phyloP scores from a whole-genome alignment of 495 filamentous ascomycete genomes.

The Tuber microsphaerosporum region DNA sequence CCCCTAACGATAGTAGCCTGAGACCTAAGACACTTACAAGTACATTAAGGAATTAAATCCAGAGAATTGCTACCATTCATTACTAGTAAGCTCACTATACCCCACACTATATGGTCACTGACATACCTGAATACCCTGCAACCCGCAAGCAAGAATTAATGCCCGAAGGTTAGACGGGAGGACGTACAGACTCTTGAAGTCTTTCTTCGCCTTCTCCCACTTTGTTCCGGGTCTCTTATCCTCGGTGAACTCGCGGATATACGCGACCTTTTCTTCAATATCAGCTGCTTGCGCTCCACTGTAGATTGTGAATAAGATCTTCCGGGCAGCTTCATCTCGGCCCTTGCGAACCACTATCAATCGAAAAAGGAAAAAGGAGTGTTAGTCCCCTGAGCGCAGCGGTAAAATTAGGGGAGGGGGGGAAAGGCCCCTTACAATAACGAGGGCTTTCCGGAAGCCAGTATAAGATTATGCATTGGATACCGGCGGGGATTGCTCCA shows the following conservation, averaged over 20 bases:
- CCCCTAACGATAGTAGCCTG: background rate
- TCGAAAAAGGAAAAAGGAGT: background rate
- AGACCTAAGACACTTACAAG: slow-evolving; percentile 45
- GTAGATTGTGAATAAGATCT: slow-evolving; percentile 27
- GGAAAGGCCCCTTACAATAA: slow-evolving; percentile 20
- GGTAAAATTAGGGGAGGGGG: background rate
- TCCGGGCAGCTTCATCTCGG: slow-evolving; percentile 14
- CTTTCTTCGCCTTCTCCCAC: slow-evolving; percentile 44
- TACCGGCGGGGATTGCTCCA: slow-evolving; percentile 48
- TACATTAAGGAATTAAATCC: slow-evolving; percentile 96
- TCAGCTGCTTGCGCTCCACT: slow-evolving; percentile 24
- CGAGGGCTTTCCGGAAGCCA: slow-evolving; percentile 52
- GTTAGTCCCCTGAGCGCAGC: background rate
- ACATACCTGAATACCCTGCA: slow-evolving; percentile 33
- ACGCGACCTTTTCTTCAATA: slow-evolving; percentile 24
- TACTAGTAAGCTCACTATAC: background rate
- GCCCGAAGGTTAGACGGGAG: slow-evolving; percentile 48
- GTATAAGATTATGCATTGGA: slow-evolving; percentile 45
- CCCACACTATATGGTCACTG: background rate
- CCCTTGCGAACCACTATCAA: slow-evolving; percentile 26
- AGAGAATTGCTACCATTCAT: slow-evolving; percentile 62
- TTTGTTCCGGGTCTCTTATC: slow-evolving; percentile 44
- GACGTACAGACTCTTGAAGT: slow-evolving; percentile 48
- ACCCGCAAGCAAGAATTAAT: slow-evolving; percentile 48
- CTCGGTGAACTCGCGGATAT: slow-evolving; percentile 45